Evolutionary conservation across 2,329 filamentous ascomycete species (phyloP), one percentile per base, ranked within the genome.

Genomic region (Verticillium dahliae): DNA sequence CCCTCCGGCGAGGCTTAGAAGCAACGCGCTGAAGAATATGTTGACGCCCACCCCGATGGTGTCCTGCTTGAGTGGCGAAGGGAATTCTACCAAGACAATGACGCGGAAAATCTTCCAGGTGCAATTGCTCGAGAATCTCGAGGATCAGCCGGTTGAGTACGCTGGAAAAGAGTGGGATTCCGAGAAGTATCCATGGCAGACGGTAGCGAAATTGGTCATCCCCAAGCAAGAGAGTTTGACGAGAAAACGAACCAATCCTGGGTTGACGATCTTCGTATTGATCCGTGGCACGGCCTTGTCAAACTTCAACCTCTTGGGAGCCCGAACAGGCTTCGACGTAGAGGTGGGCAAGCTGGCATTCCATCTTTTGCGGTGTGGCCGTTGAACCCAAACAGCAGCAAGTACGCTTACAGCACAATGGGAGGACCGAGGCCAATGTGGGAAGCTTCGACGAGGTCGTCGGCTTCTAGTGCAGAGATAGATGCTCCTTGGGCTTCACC

Each of bases 151-250:
- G 0, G 73, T 79, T n/a, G 75, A 80, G 62, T 76, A 78, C 61
- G 71, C 72, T 14, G 76, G 77, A 11, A 75, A 69, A 27, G 69
- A 73, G 6, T 81, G 78, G 78, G 78, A 82, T 56, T 69, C 72
- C 3, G 73, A 75, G 41, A 80, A 77, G 56, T 81, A 78, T 60
- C 79, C 78, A 1, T 81, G 74, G 69, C 76, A 81, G 64, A 78
- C 76, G 1, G 73, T 81, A 6, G 79, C 75, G 1, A 73, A 67
- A 33, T 15, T 41, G 38, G 38, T 3, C 38, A 41, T 41, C 1
- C 13, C 65, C 78, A 73, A 73, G 65, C 76, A 80, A 62, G 74
- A 79, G 57, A 74, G 70, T 18, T 76, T 58, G 71, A 74, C 58
- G 69, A 72, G 57, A 71, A 74, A 56, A 66, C 74, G 27, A 76